Conservation (phyloP, 1,139 yeast genomes). For the Yamadazyma membranifaciens region DNA sequence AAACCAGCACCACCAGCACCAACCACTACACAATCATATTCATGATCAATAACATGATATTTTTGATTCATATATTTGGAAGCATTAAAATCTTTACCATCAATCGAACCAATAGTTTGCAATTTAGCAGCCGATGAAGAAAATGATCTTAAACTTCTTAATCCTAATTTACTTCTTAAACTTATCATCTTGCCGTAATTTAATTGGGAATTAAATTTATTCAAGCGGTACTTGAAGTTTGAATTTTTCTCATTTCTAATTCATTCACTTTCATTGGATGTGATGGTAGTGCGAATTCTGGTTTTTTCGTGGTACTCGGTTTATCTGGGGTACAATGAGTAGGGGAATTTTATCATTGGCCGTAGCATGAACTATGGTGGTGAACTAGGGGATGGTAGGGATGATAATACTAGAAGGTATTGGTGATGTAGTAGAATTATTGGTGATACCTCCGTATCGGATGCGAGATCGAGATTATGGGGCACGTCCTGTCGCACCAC, state of each 20-base stretch:
- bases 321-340: conserved; percentile 5
- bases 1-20: conserved; percentile 99
- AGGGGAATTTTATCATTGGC: no score
- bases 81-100: conserved; percentile 51
- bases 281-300: background rate
- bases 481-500: no score
- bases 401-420: no score
- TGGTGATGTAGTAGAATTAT: no score
- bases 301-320: background rate
- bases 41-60: conserved; percentile 93
- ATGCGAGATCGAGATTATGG: no score
- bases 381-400: no score
- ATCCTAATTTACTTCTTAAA: conserved; percentile 9
- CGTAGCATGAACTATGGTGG: no score
- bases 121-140: conserved; percentile 27
- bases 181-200: conserved; percentile 11
- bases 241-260: conserved; percentile 8
- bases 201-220: background rate
- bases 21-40: conserved; percentile 94
- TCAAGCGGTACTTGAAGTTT: background rate
- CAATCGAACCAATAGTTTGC: conserved; percentile 44
- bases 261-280: conserved; percentile 10
- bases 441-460: no score
- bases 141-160: conserved; percentile 19
- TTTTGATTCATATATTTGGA: conserved; percentile 62